Percentiles rank a stretch among this genome's conserved stretches.
Conservation (phyloP, 2,329 filamentous ascomycete genomes). For the Neocucurbitaria cava region DNA sequence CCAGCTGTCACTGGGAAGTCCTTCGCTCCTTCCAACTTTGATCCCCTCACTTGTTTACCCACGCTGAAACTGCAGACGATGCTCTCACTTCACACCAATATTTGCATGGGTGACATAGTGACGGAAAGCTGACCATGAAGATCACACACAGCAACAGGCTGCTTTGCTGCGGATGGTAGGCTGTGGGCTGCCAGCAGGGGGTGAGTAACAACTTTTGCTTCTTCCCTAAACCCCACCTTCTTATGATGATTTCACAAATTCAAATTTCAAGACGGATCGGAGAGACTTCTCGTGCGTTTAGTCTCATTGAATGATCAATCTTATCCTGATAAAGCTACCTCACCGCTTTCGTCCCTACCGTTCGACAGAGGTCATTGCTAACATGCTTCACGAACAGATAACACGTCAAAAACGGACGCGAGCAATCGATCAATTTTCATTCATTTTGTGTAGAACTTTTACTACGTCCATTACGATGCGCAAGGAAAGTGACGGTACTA, state of each 20-base stretch:
- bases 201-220: not conserved
- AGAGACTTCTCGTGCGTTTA: slow-evolving; percentile 36
- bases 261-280: slow-evolving; percentile 48
- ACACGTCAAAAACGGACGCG: not conserved
- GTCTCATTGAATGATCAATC: slow-evolving; percentile 32
- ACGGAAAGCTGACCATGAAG: not conserved
- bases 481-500: not conserved
- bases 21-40: not conserved
- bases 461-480: not conserved
- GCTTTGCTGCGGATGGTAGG: not conserved
- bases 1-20: slow-evolving; percentile 2
- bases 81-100: not conserved
- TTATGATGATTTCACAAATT: slow-evolving; percentile 37
- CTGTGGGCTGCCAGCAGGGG: not conserved
- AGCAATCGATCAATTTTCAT: not conserved
- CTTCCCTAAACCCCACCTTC: not conserved
- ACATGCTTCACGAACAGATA: not conserved
- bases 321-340: not conserved
- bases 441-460: slow-evolving; percentile 1
- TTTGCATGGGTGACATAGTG: not conserved
- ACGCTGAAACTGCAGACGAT: not conserved
- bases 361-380: not conserved
- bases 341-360: not conserved
- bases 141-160: not conserved
- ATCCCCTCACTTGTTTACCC: not conserved